Evolutionary conservation across 257 asterid species (phyloP), one percentile per base, ranked within the genome.

Genomic region (Rehmannia glutinosa): DNA sequence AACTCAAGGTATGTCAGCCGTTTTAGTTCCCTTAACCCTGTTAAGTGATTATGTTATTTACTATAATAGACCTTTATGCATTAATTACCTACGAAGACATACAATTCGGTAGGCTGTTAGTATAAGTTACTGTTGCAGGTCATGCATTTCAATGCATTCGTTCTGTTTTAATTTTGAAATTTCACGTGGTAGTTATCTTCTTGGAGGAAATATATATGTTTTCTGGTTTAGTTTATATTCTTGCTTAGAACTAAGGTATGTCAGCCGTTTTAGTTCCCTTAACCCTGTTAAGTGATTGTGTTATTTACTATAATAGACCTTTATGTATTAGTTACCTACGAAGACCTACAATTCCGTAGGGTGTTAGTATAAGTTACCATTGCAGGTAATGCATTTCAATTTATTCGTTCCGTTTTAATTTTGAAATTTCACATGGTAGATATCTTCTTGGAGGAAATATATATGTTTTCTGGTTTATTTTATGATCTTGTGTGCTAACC

Each of bases 171-270:
- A 10, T 50, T 50, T 21, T 50, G 55, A n/a, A n/a, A n/a, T n/a
- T n/a, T 47, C 12, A 9, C 28, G 16, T 66, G 63, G 41, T 0
- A 53, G 33, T 13, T 65, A 36, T 36, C 21, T n/a, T n/a, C 30
- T 20, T 33, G 32, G 20, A 35, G 8, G 20, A 8, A n/a, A 20
- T 36, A 8, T n/a, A n/a, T n/a, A n/a, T n/a, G n/a, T n/a, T n/a
- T n/a, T n/a, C n/a, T n/a, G n/a, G n/a, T n/a, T n/a, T n/a, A n/a
- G n/a, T n/a, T n/a, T n/a, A n/a, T n/a, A n/a, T n/a, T n/a, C n/a
- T n/a, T n/a, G n/a, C n/a, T n/a, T n/a, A 8, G 91, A 84, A 73
- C 83, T 87, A 84, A 86, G 93, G 93, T 83, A 66, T 13, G 55
- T 30, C 15, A 5, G 25, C 13, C 49, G 41, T 38, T 19, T 46